Evolutionary conservation across 169 alveolate species (phyloP), one percentile per base, ranked within the genome.

Genomic region (Babesia caballi): DNA sequence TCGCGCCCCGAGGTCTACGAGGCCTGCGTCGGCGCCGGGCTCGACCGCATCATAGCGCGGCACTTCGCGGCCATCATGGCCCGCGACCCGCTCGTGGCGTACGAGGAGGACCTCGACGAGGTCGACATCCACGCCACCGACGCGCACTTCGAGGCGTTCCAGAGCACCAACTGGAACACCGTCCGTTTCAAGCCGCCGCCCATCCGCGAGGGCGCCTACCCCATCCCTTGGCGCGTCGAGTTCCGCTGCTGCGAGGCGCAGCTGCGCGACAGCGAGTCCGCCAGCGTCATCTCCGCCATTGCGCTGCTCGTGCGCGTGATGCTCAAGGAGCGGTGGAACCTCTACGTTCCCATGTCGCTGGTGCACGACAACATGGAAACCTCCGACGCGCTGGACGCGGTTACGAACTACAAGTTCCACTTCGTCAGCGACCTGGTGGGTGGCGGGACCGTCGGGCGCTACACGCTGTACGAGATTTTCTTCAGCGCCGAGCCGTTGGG

Each of bases 141-240:
- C 85, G 53, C 66, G 28, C 98, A 96, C 72, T 97, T 96, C 72
- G 99, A 97, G 82, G 91, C 91, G 59, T 84, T 97, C 36, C 95
- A 96, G 84, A 89, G 96, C 28, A 92, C 99, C 14, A 96, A 97
- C 89, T 97, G 99, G 99, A 95, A 95, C 77, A 90, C 98, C 19
- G 94, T 97, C 27, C 93, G 99, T 47, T 94, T 96, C 89, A 97
- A 97, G 0, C 75, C 80, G 50, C 76, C 82, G 14, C 60, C 46
- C n/a, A 69, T 66, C 19, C 66, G 51, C 32, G 80, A 69, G 28
- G 41, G 60, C 21, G 66, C 78, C 19, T 42, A 41, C 46, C 52
- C 89, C 27, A 56, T 66, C 7, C 85, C 85, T 0, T 97, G 98
- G 98, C 93, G 99, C 78, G 97, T 96, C 0, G 99, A 96, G 82